A percentile compares a stretch with the other conserved stretches of the same genome.
Evolutionary conservation across 1,284 basidiomycete genomes (phyloP).

Genomic region (Ceratobasidium sp.): DNA sequence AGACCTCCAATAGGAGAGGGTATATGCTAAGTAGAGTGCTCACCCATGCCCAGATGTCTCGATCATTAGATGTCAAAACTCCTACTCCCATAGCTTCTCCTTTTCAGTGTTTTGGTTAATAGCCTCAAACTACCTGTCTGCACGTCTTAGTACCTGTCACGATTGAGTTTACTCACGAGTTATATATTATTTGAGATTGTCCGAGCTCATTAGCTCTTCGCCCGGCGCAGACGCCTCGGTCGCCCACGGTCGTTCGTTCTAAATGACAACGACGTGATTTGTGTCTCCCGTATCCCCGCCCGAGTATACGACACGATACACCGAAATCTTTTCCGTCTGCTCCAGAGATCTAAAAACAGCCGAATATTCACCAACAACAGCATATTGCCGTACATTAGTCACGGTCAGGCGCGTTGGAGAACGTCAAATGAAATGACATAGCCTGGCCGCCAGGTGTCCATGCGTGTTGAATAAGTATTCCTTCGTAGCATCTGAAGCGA

Average conservation of each 20-base stretch:
- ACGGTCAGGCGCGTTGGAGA: background rate
- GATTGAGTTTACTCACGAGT: background rate
- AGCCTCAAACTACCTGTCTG: slow-evolving; percentile 75
- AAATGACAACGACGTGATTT: slow-evolving; percentile 82
- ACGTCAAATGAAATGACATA: background rate
- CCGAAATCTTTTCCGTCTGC: slow-evolving; percentile 80
- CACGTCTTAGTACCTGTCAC: background rate
- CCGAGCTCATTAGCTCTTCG: slow-evolving; percentile 74
- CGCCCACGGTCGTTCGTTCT: slow-evolving; percentile 84
- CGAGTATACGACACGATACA: slow-evolving; percentile 74
- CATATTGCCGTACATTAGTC: background rate
- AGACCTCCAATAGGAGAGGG: no score
- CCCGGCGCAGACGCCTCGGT: slow-evolving; percentile 69
- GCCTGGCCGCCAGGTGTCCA: slow-evolving; percentile 87
- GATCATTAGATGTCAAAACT: slow-evolving; percentile 79
- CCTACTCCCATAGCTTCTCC: slow-evolving; percentile 80
- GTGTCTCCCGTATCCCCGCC: slow-evolving; percentile 72
- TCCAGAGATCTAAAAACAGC: slow-evolving; percentile 87
- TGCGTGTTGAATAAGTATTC: slow-evolving; percentile 83
- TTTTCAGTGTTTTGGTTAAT: slow-evolving; percentile 76
- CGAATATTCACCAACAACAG: slow-evolving; percentile 85
- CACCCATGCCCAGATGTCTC: slow-evolving; percentile 88
- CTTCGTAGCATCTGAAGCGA: slow-evolving; percentile 80
- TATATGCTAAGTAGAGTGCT: background rate
- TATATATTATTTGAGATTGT: slow-evolving; percentile 74